Evolutionary conservation across 129 eudicot species (phyloP), one percentile per base, ranked within the genome.

Genomic region (Chrysanthemum lavandulifolium): DNA sequence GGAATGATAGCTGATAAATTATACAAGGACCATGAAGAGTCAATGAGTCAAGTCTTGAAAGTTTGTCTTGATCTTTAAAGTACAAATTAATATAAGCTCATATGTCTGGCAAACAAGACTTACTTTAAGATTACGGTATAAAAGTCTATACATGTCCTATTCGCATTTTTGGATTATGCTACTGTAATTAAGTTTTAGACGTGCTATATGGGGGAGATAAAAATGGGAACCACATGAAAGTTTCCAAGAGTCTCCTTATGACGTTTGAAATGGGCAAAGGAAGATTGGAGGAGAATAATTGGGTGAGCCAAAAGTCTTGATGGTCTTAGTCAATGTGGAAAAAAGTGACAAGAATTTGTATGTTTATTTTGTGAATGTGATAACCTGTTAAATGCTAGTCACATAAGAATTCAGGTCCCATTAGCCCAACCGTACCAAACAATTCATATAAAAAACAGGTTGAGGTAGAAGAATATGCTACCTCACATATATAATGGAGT

Each of bases 181-280:
- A n/a, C n/a, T n/a, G n/a, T 27, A 61, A 61, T 61, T 25, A 61
- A 61, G 45, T n/a, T 61, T 25, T 14, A 51, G 48, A 68, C 73
- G 64, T 54, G 31, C 15, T 9, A 70, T 1, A 18, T 5, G 75
- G 53, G 53, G 45, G 2, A 40, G 10, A 6, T 8, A 7, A 40
- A 9, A 71, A 40, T n/a, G 61, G 51, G 69, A 61, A 57, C 67
- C 61, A 69, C 69, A 60, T 59, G 61, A 67, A 45, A 67, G n/a
- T 57, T 76, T 59, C 74, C 60, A 58, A 49, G 33, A 53, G 72
- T 16, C 21, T 16, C 12, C 2, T 55, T 14, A n/a, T 40, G 56
- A 49, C 79, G 73, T 75, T 55, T 65, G 23, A 66, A 65, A 75
- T 6, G 79, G 73, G 67, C 55, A 66, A 55, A 66, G 9, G 21